These are phyloP conservation scores for Tylopilus sp. DNA, from an alignment of 768 basidiomycete species.

Conservation along the genomic window DNA sequence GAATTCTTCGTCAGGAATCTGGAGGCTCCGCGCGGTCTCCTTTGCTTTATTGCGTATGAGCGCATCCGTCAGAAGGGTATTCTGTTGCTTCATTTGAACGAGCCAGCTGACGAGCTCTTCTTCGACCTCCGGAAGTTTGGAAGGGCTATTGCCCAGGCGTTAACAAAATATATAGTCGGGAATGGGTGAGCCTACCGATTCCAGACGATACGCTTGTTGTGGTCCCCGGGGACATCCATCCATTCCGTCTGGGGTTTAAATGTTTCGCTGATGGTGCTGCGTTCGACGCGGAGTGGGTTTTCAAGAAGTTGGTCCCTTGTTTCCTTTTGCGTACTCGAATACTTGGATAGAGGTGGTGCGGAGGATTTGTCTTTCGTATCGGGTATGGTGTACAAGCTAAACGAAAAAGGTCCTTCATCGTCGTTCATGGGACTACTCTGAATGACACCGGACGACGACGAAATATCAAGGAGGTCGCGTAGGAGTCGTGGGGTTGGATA, in stretches of 20 bases:
- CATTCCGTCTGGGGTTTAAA: constrained; percentile 79
- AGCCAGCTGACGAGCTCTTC: constrained; percentile 59
- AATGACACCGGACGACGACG: no score
- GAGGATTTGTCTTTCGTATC: no score
- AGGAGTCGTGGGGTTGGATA: no score
- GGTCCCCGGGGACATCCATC: constrained; percentile 63
- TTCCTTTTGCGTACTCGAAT: no score
- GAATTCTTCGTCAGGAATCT: constrained; percentile 68
- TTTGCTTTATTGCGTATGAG: constrained; percentile 62
- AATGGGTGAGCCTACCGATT: constrained; percentile 49
- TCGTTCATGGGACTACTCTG: no score
- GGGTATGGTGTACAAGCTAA: no score
- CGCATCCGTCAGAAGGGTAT: constrained; percentile 58
- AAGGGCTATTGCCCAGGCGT: constrained; percentile 45
- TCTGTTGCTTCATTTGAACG: constrained; percentile 46
- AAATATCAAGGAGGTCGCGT: no score
- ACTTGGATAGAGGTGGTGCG: no score
- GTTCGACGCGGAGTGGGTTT: no score
- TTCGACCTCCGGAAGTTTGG: constrained; percentile 80
- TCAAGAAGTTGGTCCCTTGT: no score
- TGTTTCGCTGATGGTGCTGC: constrained; percentile 93
- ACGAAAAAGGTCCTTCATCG: no score
- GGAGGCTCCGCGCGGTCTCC: constrained; percentile 53
- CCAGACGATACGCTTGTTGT: constrained; percentile 53
- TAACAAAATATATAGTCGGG: constrained; percentile 7